Percentiles rank a stretch among this genome's conserved stretches.
Conservation (phyloP, 495 filamentous ascomycete species). For the Pseudomonodictys pantanalensis region DNA sequence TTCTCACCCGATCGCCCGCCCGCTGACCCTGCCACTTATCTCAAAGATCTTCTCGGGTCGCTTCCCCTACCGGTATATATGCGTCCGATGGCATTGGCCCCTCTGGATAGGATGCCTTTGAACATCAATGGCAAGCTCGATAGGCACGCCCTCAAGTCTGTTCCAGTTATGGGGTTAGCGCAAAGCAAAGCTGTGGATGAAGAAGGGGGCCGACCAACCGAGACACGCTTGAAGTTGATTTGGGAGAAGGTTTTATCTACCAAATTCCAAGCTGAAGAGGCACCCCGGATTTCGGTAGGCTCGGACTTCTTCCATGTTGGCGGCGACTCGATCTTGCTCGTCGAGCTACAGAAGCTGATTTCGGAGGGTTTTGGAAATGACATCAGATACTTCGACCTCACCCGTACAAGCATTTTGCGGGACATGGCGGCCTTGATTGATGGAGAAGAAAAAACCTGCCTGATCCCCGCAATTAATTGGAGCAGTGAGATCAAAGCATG, state of each 20-base stretch:
- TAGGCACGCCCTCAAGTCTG: not conserved
- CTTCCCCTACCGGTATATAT: not conserved
- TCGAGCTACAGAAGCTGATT: not conserved
- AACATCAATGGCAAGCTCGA: not conserved
- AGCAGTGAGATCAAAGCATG: not conserved
- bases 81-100: not conserved
- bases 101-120: not conserved
- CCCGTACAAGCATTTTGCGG: not conserved
- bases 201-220: not conserved
- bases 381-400: not conserved
- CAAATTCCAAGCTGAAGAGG: not conserved
- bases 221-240: not conserved
- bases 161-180: not conserved
- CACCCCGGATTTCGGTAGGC: not conserved
- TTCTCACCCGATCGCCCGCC: not conserved
- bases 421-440: not conserved
- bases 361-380: not conserved
- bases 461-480: not conserved
- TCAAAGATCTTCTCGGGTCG: not conserved
- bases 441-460: not conserved
- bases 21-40: not conserved
- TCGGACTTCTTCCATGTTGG: slow-evolving; percentile 7
- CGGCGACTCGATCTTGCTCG: slow-evolving; percentile 1
- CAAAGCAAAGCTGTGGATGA: not conserved
- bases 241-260: not conserved